Evolutionary conservation across 2,329 filamentous ascomycete species (phyloP), one percentile per base, ranked within the genome.

Genomic region (Aspergillus neotritici): DNA sequence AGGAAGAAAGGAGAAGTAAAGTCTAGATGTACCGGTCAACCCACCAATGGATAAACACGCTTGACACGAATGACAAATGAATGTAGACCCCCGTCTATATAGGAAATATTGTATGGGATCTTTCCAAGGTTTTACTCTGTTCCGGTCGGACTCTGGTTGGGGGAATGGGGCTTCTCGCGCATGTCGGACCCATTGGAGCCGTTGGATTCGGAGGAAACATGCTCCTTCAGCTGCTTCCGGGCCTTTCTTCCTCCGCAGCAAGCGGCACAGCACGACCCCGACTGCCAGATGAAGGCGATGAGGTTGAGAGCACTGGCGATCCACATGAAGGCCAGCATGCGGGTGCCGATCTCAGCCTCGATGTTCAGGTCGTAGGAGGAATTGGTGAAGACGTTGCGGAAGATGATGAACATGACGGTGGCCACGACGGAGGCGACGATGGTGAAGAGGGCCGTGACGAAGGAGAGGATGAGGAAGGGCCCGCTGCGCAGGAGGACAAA

Each of bases 281-380:
- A 70, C 63, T 94, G 87, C 14, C 94, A 71, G 28, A 85, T 62
- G 56, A 86, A 90, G 0, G 84, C 83, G 14, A 90, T 58, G 4
- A 87, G 67, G 1, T 79, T 78, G 47, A 83, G 79, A 0, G 74
- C 79, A 0, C 82, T 77, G 0, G 84, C 86, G 21, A 88, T 77
- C 90, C 91, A 97, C 84, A 94, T 91, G 60, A 94, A 94, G 0
- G 71, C 84, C 57, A 94, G 79, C 85, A 94, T 90, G 52, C 80
- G 76, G 30, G 64, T 67, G 5, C 89, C 89, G 29, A 94, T 71
- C 3, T 76, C 68, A 3, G 83, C 86, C 8, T 69, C 63, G 54
- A 96, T 89, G 64, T 94, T 93, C 40, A 96, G 72, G 45, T 86
- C 80, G 2, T 77, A 75, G 57, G 86, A 81, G 4, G 70, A 68